Conservation (phyloP, 164 flowering plant species). For the Kingdonia uniflora region DNA sequence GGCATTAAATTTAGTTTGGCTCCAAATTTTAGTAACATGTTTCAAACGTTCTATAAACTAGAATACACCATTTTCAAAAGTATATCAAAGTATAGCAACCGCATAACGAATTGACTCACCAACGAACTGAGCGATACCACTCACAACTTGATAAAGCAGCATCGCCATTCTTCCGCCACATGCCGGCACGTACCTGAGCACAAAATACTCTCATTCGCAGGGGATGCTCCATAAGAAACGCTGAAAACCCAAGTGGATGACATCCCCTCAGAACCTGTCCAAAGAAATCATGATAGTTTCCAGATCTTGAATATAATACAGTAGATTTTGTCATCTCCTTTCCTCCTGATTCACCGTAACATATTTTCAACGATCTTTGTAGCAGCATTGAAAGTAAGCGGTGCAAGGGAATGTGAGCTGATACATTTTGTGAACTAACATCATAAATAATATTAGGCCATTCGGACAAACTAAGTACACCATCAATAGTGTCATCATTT, state of each 20-base stretch:
- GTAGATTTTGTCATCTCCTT: conserved; percentile 7
- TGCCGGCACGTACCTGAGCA: conserved; percentile 88
- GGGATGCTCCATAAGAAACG: conserved; percentile 87
- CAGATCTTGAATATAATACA: conserved; percentile 18
- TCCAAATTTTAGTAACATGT: too few relatives aligned
- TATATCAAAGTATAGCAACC: neutral
- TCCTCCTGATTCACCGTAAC: conserved; percentile 39
- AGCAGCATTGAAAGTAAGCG: conserved; percentile 62
- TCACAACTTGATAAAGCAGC: conserved; percentile 51
- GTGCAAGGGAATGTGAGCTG: conserved; percentile 86
- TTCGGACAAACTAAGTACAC: conserved; percentile 40
- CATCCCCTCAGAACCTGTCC: conserved; percentile 42
- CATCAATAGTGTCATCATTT: conserved; percentile 18
- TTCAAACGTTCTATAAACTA: too few relatives aligned
- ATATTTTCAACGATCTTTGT: conserved; percentile 42
- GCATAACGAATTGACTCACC: conserved; percentile 35
- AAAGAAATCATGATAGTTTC: conserved; percentile 36
- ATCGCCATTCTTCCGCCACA: conserved; percentile 96
- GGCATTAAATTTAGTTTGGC: too few relatives aligned
- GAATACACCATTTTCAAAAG: too few relatives aligned
- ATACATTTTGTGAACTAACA: conserved; percentile 82
- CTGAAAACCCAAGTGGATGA: conserved; percentile 81
- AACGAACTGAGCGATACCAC: conserved; percentile 67
- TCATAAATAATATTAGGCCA: conserved; percentile 81
- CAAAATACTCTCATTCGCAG: conserved; percentile 79